Percentiles rank a stretch among this genome's conserved stretches.
Conservation (phyloP, 1,139 yeast genomes). For the Zhuliangozyma parablackwelliae region DNA sequence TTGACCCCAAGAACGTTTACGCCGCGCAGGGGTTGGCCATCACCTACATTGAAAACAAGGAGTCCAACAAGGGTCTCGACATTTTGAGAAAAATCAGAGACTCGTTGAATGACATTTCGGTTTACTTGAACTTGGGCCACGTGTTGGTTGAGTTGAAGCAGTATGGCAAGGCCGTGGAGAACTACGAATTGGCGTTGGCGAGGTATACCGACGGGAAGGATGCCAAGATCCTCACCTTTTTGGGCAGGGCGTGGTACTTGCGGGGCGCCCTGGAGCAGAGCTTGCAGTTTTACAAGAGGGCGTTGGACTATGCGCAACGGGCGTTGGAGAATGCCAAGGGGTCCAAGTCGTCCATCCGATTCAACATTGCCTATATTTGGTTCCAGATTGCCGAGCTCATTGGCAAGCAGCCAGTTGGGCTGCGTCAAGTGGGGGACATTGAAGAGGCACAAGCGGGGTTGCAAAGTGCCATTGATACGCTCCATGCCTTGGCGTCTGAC, state of each 20-base stretch:
- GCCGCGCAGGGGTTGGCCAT: slow-evolving; percentile 99
- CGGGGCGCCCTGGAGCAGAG: slow-evolving; percentile 73
- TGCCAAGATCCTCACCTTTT: slow-evolving; percentile 60
- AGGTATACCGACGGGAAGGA: slow-evolving; percentile 63
- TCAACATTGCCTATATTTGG: slow-evolving; percentile 80
- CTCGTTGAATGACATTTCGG: slow-evolving; percentile 77
- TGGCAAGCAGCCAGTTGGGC: slow-evolving; percentile 56
- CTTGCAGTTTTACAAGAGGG: slow-evolving; percentile 52
- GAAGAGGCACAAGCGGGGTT: slow-evolving; percentile 55
- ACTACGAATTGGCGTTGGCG: slow-evolving; percentile 73
- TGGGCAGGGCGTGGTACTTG: slow-evolving; percentile 88
- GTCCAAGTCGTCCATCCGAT: slow-evolving; percentile 44
- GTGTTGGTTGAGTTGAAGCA: slow-evolving; percentile 80
- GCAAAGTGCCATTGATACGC: slow-evolving; percentile 55
- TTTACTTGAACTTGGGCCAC: slow-evolving; percentile 84
- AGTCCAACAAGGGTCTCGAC: slow-evolving; percentile 73
- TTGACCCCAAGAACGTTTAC: slow-evolving; percentile 83
- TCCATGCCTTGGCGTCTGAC: slow-evolving; percentile 55
- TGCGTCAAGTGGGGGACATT: slow-evolving; percentile 61
- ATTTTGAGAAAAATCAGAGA: slow-evolving; percentile 87
- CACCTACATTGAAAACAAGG: slow-evolving; percentile 83
- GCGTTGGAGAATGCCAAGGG: slow-evolving; percentile 49
- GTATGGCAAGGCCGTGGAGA: slow-evolving; percentile 81
- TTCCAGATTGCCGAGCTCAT: slow-evolving; percentile 85
- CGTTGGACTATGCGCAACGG: slow-evolving; percentile 58